Evolutionary conservation across 108 stramenopile species (phyloP).

Genomic region (Bacterosira constricta): DNA sequence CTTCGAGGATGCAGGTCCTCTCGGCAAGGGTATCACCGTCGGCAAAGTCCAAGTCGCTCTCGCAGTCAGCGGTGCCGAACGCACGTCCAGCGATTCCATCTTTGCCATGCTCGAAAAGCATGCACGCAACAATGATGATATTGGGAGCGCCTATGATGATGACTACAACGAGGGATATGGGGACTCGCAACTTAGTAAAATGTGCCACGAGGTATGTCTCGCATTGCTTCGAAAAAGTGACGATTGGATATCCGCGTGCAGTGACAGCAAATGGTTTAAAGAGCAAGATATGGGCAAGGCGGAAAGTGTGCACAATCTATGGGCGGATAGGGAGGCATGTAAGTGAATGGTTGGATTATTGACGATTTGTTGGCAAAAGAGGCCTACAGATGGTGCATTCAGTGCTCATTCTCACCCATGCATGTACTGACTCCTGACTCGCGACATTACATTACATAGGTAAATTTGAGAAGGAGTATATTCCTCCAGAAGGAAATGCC

Average conservation of each 20-base stretch:
- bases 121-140: conserved; percentile 28
- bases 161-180: conserved; percentile 51
- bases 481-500: conserved; percentile 42
- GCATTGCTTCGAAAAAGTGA: conserved; percentile 65
- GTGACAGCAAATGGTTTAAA: conserved; percentile 68
- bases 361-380: too few species aligned
- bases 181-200: conserved; percentile 45
- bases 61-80: conserved; percentile 35
- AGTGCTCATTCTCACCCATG: too few species aligned
- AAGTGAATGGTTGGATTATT: too few species aligned
- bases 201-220: conserved; percentile 73
- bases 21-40: conserved; percentile 87
- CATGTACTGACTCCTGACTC: background rate
- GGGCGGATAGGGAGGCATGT: conserved; percentile 74
- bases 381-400: too few species aligned
- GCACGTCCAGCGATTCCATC: conserved; percentile 51
- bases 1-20: conserved; percentile 79
- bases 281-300: conserved; percentile 67
- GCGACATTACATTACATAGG: background rate
- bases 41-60: conserved; percentile 81
- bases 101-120: conserved; percentile 61
- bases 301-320: conserved; percentile 70
- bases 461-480: conserved; percentile 65
- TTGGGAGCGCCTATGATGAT: conserved; percentile 23
- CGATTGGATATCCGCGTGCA: conserved; percentile 75